These are phyloP conservation scores for Saccharomyces hybrid DNA, from an alignment of 1,139 yeast genomes.

Conservation along the genomic window DNA sequence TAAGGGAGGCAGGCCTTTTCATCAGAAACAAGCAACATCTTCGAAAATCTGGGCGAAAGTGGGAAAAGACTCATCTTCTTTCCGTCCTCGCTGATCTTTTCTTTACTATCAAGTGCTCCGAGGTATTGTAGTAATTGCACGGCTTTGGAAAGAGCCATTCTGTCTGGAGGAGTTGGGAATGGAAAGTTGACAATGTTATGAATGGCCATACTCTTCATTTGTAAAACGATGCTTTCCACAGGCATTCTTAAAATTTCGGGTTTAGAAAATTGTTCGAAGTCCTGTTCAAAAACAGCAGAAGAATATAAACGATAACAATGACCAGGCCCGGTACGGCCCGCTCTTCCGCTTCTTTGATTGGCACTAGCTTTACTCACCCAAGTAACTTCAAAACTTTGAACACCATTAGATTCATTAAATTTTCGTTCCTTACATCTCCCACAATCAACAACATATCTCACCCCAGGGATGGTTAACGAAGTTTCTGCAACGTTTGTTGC, in stretches of 20 bases:
- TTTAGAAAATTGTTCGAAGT: conserved; percentile 69
- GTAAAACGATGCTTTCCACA: conserved; percentile 85
- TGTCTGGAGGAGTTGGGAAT: conserved; percentile 90
- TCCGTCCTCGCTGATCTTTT: conserved; percentile 67
- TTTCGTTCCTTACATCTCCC: conserved; percentile 90
- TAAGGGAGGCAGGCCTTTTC: conserved; percentile 82
- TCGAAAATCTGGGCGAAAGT: conserved; percentile 86
- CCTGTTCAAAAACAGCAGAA: conserved; percentile 89
- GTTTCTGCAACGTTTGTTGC: conserved; percentile 99
- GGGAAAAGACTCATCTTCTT: conserved; percentile 86
- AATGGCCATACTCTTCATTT: conserved; percentile 96
- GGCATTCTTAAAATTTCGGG: conserved; percentile 97
- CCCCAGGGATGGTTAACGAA: conserved; percentile 92
- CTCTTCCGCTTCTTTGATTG: conserved; percentile 94
- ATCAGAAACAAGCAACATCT: conserved; percentile 81
- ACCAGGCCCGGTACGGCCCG: conserved; percentile 99
- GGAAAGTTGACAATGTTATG: conserved; percentile 88
- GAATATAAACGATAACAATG: conserved; percentile 90
- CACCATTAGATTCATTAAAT: conserved; percentile 77
- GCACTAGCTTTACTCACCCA: conserved; percentile 97
- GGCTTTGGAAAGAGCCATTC: conserved; percentile 53
- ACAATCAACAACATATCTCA: conserved; percentile 89
- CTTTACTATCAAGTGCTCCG: conserved; percentile 64
- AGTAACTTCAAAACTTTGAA: conserved; percentile 83
- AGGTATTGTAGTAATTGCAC: conserved; percentile 59